phyloP scores from a whole-genome alignment of 306 rosid species.

The Begonia masoniana region DNA sequence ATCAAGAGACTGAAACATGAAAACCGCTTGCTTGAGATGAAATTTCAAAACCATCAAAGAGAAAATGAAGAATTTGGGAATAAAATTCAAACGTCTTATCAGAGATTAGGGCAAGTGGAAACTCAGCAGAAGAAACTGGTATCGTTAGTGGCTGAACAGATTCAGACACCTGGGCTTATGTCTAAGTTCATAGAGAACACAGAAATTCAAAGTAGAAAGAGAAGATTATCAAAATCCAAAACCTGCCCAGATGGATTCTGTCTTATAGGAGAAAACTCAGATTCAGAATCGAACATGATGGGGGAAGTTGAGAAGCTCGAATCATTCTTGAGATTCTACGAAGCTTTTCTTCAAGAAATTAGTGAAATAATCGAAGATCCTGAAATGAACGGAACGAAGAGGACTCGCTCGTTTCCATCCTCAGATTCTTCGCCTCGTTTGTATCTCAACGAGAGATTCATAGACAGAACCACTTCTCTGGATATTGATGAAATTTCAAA shows the following conservation, averaged over 20 bases:
- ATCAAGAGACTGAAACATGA: conserved; percentile 5
- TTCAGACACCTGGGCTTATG: neutral
- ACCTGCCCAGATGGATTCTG: neutral
- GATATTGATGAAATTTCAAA: too few relatives aligned
- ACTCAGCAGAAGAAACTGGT: conserved; percentile 9
- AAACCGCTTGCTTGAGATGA: conserved; percentile 4
- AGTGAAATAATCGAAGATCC: neutral
- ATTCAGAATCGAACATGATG: neutral
- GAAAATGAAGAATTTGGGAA: conserved; percentile 6
- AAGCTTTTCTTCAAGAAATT: conserved; percentile 3
- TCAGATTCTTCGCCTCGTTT: too few relatives aligned
- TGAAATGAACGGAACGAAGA: neutral
- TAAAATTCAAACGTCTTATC: conserved; percentile 3
- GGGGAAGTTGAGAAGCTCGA: conserved; percentile 14
- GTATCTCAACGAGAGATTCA: too few relatives aligned
- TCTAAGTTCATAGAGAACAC: neutral
- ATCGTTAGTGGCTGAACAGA: neutral
- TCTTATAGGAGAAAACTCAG: neutral
- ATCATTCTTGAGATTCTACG: conserved; percentile 6
- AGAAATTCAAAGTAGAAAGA: conserved; percentile 4
- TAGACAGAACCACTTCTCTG: too few relatives aligned
- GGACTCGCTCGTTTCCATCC: too few relatives aligned
- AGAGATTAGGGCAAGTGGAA: conserved; percentile 5
- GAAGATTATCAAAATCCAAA: neutral
- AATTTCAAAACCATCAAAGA: conserved; percentile 2